Percentiles rank a stretch among this genome's conserved stretches.
Evolutionary conservation across 116 monocot species (phyloP).

Genomic region (Dioscorea cayenensis): DNA sequence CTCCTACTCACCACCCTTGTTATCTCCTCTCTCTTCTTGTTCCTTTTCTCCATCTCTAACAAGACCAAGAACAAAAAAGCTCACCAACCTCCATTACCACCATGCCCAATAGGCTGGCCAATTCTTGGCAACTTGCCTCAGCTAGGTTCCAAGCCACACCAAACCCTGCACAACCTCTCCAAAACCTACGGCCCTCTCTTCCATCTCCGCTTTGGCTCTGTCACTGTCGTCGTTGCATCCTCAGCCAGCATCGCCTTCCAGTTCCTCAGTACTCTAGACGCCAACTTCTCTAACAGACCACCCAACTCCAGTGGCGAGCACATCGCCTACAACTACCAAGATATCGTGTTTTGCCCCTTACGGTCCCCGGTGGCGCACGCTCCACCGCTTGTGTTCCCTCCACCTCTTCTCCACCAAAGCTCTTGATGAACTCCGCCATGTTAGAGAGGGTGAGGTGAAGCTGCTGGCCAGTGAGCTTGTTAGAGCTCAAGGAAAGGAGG

Average conservation of each 20-base stretch:
- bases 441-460: neutral
- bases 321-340: conserved; percentile 11
- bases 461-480: neutral
- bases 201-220: conserved; percentile 2
- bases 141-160: conserved; percentile 8
- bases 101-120: conserved; percentile 58
- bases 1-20: conserved; percentile 15
- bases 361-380: conserved; percentile 6
- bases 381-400: conserved; percentile 8
- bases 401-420: conserved; percentile 9
- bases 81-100: conserved; percentile 24
- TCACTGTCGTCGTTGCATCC: neutral
- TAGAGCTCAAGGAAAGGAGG: neutral
- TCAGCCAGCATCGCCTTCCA: neutral
- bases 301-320: conserved; percentile 12
- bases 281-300: conserved; percentile 9
- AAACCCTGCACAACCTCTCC: conserved; percentile 5
- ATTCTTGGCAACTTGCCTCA: conserved; percentile 14
- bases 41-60: conserved; percentile 7
- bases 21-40: conserved; percentile 4
- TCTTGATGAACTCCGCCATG: conserved; percentile 1
- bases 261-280: conserved; percentile 3
- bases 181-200: conserved; percentile 5
- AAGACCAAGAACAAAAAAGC: neutral
- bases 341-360: conserved; percentile 8